Percentiles rank a stretch among this genome's conserved stretches.
Conservation (phyloP, 148 eudicot genomes). For the Amaranthus cruentus region DNA sequence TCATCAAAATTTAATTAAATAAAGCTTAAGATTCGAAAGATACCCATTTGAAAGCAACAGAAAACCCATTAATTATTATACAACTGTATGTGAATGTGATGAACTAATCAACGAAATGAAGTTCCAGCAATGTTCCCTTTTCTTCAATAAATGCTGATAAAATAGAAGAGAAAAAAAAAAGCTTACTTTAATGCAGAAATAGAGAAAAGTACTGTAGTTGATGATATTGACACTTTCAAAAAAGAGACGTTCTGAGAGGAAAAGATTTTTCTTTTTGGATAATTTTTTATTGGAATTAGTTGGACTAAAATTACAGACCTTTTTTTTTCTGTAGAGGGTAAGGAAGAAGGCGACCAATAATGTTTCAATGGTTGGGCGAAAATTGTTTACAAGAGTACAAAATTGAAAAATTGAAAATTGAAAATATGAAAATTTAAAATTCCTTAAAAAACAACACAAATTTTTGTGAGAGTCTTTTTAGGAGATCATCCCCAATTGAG, state of each 20-base stretch:
- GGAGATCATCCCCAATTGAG: no score
- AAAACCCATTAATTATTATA: constrained; percentile 29
- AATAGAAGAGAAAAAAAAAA: not conserved
- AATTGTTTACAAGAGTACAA: no score
- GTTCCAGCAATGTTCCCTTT: not conserved
- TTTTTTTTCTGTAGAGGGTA: no score
- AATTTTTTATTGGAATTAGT: no score
- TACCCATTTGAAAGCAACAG: constrained; percentile 25
- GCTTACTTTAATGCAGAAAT: not conserved
- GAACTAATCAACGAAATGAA: constrained; percentile 15
- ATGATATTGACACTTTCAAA: constrained; percentile 9
- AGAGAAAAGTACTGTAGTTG: constrained; percentile 15
- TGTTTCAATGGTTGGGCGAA: no score
- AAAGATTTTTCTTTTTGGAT: no score
- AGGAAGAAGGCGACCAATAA: no score
- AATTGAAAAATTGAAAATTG: no score
- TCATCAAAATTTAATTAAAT: constrained; percentile 2
- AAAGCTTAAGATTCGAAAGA: constrained; percentile 16
- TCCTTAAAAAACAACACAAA: no score
- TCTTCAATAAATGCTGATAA: not conserved
- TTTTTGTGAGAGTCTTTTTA: no score
- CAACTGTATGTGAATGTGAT: constrained; percentile 17
- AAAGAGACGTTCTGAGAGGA: not conserved
- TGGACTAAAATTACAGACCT: no score
- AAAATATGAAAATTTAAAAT: no score